Conservation (phyloP, 1,284 basidiomycete species). For the Trichosporon ovoides region DNA sequence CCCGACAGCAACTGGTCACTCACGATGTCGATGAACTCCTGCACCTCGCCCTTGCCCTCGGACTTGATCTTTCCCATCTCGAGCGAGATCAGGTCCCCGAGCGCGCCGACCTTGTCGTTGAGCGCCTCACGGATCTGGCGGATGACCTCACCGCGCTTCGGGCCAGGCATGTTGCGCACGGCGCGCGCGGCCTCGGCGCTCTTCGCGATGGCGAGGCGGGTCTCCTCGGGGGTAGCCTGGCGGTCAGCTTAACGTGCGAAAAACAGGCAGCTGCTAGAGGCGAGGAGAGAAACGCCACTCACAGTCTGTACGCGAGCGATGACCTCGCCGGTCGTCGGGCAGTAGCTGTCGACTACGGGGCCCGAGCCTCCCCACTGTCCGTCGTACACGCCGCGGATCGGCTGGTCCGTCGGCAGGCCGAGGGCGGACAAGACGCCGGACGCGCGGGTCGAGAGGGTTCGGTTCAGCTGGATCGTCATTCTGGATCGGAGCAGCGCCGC, state of each 20-base stretch:
- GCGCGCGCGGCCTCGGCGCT: constrained; percentile 56
- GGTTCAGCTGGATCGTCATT: not conserved
- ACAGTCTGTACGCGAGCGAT: constrained; percentile 36
- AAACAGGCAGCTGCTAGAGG: not conserved
- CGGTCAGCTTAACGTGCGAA: not conserved
- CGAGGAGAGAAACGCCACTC: constrained; percentile 8
- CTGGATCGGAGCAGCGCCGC: not conserved
- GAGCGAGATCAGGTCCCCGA: constrained; percentile 65
- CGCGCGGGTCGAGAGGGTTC: constrained; percentile 38
- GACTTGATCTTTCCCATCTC: constrained; percentile 89
- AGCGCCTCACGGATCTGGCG: constrained; percentile 80
- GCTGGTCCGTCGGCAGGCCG: constrained; percentile 24
- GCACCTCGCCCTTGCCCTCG: constrained; percentile 87
- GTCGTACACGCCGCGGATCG: constrained; percentile 40
- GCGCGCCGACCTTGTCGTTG: constrained; percentile 69
- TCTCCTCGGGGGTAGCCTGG: constrained; percentile 37
- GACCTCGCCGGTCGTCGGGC: constrained; percentile 44
- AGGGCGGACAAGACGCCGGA: constrained; percentile 33
- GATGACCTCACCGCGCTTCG: constrained; percentile 78
- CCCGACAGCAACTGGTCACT: constrained; percentile 12
- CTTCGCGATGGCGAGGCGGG: constrained; percentile 23
- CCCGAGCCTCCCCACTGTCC: constrained; percentile 42
- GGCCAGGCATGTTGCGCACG: constrained; percentile 75
- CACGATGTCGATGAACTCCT: constrained; percentile 79
- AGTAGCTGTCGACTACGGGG: constrained; percentile 29